Evolutionary conservation across 2,329 filamentous ascomycete species (phyloP).

Genomic region (Pseudocercospora ulei): DNA sequence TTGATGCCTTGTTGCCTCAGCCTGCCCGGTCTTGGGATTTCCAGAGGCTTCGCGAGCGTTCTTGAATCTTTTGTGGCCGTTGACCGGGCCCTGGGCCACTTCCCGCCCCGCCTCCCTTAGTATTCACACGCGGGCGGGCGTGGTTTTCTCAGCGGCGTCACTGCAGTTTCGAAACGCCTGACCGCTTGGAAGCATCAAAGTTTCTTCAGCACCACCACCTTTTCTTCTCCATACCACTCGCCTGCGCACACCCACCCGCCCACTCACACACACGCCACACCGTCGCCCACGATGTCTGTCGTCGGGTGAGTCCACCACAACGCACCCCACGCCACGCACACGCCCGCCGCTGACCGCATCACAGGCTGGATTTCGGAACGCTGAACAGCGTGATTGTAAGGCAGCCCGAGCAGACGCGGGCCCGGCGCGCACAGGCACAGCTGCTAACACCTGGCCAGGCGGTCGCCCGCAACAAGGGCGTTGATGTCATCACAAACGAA

Average conservation of each 20-base stretch:
- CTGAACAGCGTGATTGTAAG: slow-evolving; percentile 76
- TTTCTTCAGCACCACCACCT: slow-evolving; percentile 1
- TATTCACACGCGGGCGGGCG: too few species aligned
- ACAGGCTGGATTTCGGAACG: slow-evolving; percentile 75
- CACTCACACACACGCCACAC: slow-evolving; percentile 9
- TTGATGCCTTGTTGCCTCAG: too few species aligned
- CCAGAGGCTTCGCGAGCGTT: too few species aligned
- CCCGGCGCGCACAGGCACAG: neutral
- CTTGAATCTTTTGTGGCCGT: too few species aligned
- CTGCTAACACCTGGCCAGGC: slow-evolving; percentile 41
- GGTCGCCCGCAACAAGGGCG: slow-evolving; percentile 94
- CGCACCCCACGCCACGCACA: slow-evolving; percentile 1
- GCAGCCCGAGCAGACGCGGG: neutral
- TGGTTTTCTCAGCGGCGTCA: too few species aligned
- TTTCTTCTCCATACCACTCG: neutral
- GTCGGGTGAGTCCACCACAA: slow-evolving; percentile 10
- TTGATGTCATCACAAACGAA: slow-evolving; percentile 99
- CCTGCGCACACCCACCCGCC: slow-evolving; percentile 1
- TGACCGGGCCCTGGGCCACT: too few species aligned
- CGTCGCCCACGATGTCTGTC: slow-evolving; percentile 14
- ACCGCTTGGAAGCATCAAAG: neutral
- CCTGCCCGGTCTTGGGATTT: too few species aligned
- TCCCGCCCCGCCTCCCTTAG: too few species aligned
- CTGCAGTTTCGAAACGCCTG: slow-evolving; percentile 3
- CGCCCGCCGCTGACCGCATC: slow-evolving; percentile 8